Evolutionary conservation across 495 filamentous ascomycete genomes (phyloP), one percentile per base, ranked within the genome.

Genomic region (Coniosporium apollinis): DNA sequence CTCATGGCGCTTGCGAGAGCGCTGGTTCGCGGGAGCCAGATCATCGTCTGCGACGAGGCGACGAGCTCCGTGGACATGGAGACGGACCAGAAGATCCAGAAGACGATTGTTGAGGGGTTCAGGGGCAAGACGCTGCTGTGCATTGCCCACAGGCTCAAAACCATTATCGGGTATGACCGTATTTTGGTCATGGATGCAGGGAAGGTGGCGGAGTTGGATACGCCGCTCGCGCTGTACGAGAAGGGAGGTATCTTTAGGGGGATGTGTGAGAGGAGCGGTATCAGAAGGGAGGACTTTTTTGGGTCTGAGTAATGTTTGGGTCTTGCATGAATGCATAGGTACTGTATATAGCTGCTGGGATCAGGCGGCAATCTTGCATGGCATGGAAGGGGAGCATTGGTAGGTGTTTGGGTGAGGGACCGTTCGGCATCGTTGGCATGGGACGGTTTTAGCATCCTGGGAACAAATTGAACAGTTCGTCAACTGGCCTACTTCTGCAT

Each of bases 161-260:
- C 89, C 0, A 91, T 94, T 40, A 77, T 93, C 41, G 70, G 74
- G n/a, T 94, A 94, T 49, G 89, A 97, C 51, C 70, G 86, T 5
- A 93, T 97, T 44, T 85, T 80, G 39, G 87, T 97, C 22, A 92
- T 97, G 86, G 87, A 94, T 39, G 66, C 73, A 20, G 87, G 87
- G 0, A 55, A 58, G 22, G 92, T 97, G 45, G 80, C 76, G 1
- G 85, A 94, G 65, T 61, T 94, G 47, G 89, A 76, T 34, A 58
- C 69, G n/a, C 87, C 87, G 18, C 35, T 74, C 30, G 58, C 58
- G 14, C 57, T 97, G 41, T 94, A 77, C 43, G 57, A 58, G 5
- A 49, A 65, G 28, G 71, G 64, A 5, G 76, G 86, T 0, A 83
- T 89, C 15, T 94, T 94, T 52, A 68, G 79, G 42, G 64, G 74